A percentile compares a stretch with the other conserved stretches of the same genome.
Evolutionary conservation across 352 stramenopile genomes (phyloP).

Genomic region (Phytophthora pseudosyringae): DNA sequence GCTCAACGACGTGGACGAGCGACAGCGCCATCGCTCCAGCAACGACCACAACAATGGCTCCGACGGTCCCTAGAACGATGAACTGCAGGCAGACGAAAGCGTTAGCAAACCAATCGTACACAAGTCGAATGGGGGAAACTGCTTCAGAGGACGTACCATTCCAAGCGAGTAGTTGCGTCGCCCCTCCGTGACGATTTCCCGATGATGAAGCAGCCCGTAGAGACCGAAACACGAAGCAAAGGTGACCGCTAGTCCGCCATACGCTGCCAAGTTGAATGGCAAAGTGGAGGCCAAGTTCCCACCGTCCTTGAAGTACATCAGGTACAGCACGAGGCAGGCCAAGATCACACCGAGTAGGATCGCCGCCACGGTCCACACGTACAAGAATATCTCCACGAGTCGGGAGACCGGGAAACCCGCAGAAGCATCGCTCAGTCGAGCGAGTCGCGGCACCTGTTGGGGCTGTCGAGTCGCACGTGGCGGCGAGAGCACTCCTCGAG

Average conservation of each 20-base stretch:
- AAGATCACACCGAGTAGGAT: constrained; percentile 57
- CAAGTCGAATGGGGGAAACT: background rate
- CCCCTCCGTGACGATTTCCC: constrained; percentile 55
- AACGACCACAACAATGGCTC: constrained; percentile 52
- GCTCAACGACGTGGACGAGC: constrained; percentile 43
- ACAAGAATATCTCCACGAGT: constrained; percentile 52
- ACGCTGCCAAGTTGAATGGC: constrained; percentile 60
- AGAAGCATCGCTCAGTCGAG: constrained; percentile 15
- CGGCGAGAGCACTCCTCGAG: constrained; percentile 26
- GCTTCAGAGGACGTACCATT: constrained; percentile 35
- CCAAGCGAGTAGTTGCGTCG: constrained; percentile 65
- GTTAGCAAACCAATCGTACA: background rate
- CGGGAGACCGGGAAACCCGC: constrained; percentile 29
- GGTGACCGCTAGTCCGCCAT: constrained; percentile 48
- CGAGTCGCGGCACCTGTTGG: background rate
- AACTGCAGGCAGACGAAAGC: constrained; percentile 38
- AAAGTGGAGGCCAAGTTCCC: constrained; percentile 54
- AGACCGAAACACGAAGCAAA: constrained; percentile 54
- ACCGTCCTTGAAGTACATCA: constrained; percentile 68
- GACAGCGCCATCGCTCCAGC: constrained; percentile 57
- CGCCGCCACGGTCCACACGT: constrained; percentile 60
- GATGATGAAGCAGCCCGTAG: constrained; percentile 61
- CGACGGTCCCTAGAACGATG: constrained; percentile 47
- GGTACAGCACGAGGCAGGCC: constrained; percentile 61
- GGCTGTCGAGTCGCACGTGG: constrained; percentile 9